A percentile compares a stretch with the other conserved stretches of the same genome.
Evolutionary conservation across 371 early-diverging fungal species (phyloP).

Genomic region (Amoeboaphelidium protococcarum): DNA sequence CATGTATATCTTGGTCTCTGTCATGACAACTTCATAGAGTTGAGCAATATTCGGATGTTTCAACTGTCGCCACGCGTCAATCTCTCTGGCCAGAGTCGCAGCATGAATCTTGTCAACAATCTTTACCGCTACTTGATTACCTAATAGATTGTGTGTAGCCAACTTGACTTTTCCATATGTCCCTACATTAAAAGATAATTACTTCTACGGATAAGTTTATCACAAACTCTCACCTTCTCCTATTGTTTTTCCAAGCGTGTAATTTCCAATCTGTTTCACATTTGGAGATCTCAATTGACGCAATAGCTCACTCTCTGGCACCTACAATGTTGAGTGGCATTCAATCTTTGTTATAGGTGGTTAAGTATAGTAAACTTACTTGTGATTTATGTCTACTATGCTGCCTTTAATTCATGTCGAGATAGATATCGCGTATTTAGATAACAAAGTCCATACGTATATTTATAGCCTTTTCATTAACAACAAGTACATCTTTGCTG

Average conservation of each 20-base stretch:
- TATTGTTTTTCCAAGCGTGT: slow-evolving; percentile 16
- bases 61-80: slow-evolving; percentile 57
- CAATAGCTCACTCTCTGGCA: not conserved
- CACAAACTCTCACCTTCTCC: slow-evolving; percentile 12
- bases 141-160: slow-evolving; percentile 42
- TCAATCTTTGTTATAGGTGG: no score
- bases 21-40: slow-evolving; percentile 54
- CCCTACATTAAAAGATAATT: slow-evolving; percentile 17
- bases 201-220: not conserved
- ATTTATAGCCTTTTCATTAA: no score
- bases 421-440: no score
- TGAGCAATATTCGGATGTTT: slow-evolving; percentile 57
- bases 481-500: no score
- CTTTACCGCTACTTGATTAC: slow-evolving; percentile 56
- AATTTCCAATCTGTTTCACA: slow-evolving; percentile 15
- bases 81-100: slow-evolving; percentile 42
- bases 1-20: slow-evolving; percentile 50
- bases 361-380: no score
- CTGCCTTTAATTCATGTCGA: no score
- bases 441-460: no score
- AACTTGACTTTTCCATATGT: slow-evolving; percentile 65
- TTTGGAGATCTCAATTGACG: slow-evolving; percentile 3
- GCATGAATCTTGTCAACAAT: slow-evolving; percentile 55
- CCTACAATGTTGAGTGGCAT: no score
- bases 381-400: no score